Percentiles rank a stretch among this genome's conserved stretches.
Evolutionary conservation across 2,329 filamentous ascomycete species (phyloP).

Genomic region (Raffaelea ambrosiae): DNA sequence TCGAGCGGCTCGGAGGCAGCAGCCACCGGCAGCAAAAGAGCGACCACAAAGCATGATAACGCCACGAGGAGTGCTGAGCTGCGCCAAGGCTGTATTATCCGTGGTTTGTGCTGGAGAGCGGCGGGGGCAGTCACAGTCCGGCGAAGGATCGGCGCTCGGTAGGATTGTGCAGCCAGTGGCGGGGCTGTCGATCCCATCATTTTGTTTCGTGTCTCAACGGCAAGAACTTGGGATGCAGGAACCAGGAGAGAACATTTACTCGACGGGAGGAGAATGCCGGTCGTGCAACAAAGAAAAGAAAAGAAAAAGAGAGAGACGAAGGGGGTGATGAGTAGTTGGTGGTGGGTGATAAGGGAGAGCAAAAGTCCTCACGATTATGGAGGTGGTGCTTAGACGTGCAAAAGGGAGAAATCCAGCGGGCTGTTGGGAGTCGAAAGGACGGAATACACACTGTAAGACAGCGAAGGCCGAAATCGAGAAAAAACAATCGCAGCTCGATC

Average conservation of each 20-base stretch:
- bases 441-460: too few species aligned
- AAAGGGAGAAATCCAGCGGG: too few species aligned
- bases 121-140: slow-evolving; percentile 1
- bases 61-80: slow-evolving; percentile 13
- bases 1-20: slow-evolving; percentile 4
- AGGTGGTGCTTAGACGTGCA: too few species aligned
- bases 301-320: background rate
- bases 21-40: slow-evolving; percentile 14
- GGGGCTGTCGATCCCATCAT: slow-evolving; percentile 7
- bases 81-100: slow-evolving; percentile 20
- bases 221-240: too few species aligned
- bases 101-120: slow-evolving; percentile 13
- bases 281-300: background rate
- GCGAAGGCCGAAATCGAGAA: too few species aligned
- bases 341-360: too few species aligned
- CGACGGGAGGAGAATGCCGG: too few species aligned
- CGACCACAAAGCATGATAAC: slow-evolving; percentile 16
- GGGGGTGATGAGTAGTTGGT: too few species aligned
- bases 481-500: too few species aligned
- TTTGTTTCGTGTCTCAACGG: background rate
- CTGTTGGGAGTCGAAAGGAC: too few species aligned
- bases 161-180: slow-evolving; percentile 4
- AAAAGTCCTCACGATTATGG: too few species aligned
- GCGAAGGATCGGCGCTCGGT: slow-evolving; percentile 4
- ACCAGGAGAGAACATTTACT: too few species aligned